These are phyloP conservation scores for Fusarium pininemorale DNA, from an alignment of 2,329 filamentous ascomycete species.

Conservation along the genomic window DNA sequence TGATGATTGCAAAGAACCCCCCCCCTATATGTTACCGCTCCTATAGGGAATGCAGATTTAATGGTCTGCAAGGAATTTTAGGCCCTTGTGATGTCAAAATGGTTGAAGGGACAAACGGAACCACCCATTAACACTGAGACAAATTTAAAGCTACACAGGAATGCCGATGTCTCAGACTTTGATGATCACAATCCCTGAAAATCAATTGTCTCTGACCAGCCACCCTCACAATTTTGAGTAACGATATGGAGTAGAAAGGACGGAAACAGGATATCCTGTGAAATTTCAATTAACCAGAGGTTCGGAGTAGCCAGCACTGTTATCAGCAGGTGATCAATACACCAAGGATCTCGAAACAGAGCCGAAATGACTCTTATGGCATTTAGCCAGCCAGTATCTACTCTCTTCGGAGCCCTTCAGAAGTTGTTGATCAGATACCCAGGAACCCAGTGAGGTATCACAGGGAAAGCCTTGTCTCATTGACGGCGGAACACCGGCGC, in stretches of 20 bases:
- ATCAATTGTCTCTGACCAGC: constrained; percentile 3
- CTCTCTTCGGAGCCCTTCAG: neutral
- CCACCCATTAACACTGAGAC: constrained; percentile 5
- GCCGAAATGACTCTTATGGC: constrained; percentile 25
- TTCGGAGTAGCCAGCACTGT: neutral
- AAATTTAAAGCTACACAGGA: neutral
- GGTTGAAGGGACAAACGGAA: neutral
- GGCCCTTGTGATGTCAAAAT: neutral
- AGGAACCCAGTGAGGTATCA: neutral
- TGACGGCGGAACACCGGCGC: constrained; percentile 28
- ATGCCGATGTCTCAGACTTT: constrained; percentile 8
- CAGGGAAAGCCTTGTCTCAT: constrained; percentile 4
- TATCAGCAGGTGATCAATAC: neutral
- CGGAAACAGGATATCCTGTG: neutral
- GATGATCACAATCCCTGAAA: neutral
- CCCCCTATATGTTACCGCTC: neutral
- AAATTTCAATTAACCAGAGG: neutral
- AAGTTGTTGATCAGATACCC: neutral
- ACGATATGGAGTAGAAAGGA: neutral
- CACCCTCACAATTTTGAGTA: neutral
- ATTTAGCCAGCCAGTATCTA: neutral
- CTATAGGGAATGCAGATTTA: neutral
- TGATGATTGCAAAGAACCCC: neutral
- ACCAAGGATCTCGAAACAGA: constrained; percentile 22
- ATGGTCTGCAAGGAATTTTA: neutral